phyloP scores from a whole-genome alignment of 225 moss, liverwort and hornwort genomes.

The Rhytidiadelphus loreus region DNA sequence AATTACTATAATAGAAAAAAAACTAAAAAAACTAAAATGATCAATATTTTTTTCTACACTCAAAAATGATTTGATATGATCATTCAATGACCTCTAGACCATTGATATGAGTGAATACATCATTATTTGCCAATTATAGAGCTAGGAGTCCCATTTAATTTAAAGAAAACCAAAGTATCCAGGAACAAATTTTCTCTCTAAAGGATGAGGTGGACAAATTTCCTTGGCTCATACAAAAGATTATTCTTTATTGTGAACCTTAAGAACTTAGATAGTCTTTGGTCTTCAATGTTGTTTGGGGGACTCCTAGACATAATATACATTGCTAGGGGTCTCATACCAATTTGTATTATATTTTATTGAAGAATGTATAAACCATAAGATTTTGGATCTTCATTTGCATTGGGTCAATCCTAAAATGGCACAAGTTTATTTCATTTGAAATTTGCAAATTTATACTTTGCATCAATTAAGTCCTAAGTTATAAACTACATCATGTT shows the following conservation, averaged over 20 bases:
- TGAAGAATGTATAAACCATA: neutral
- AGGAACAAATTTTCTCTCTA: neutral
- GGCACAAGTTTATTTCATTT: no score
- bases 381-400: neutral
- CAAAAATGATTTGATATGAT: neutral
- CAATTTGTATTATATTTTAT: neutral
- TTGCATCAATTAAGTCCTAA: neutral
- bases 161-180: neutral
- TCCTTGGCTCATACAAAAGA: neutral
- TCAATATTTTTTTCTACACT: neutral
- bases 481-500: neutral
- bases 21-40: no score
- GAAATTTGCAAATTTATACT: neutral
- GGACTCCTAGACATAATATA: neutral
- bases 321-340: neutral
- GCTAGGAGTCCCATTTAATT: neutral
- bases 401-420: fast-evolving
- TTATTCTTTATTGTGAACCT: neutral
- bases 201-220: neutral
- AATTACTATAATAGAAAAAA: neutral
- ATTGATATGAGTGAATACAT: fast-evolving
- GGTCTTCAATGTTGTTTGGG: neutral
- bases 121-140: neutral
- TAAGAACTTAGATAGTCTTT: neutral
- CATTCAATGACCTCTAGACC: neutral